Evolutionary conservation across 2,329 filamentous ascomycete species (phyloP).

Genomic region (Fusarium cicatricum): DNA sequence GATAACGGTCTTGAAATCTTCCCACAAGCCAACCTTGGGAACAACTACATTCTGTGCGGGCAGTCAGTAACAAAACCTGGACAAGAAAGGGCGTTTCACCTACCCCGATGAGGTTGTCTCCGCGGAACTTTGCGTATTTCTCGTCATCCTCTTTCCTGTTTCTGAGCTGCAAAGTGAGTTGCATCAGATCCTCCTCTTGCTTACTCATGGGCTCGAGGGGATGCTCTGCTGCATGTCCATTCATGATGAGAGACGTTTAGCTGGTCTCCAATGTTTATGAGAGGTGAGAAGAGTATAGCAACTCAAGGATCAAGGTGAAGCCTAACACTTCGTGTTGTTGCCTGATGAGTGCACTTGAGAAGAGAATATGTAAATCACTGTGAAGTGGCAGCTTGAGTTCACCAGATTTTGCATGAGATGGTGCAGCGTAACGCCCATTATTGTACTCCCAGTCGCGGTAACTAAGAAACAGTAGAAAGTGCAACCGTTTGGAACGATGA

Average conservation of each 20-base stretch:
- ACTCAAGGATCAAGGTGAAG: too few relatives aligned
- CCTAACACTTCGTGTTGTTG: too few relatives aligned
- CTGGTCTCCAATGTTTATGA: too few relatives aligned
- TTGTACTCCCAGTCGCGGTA: too few relatives aligned
- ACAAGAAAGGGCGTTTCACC: background rate
- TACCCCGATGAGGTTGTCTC: constrained; percentile 14
- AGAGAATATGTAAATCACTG: background rate
- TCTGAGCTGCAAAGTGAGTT: constrained; percentile 10
- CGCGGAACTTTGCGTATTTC: constrained; percentile 14
- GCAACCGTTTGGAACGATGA: background rate
- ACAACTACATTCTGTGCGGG: background rate
- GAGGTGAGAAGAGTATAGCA: too few relatives aligned
- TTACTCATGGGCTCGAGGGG: background rate
- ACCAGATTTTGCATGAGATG: background rate
- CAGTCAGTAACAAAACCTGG: background rate
- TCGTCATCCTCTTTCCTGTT: constrained; percentile 11
- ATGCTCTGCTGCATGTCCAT: background rate
- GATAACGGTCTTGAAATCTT: background rate
- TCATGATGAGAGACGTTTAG: too few relatives aligned
- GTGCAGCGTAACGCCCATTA: constrained; percentile 3
- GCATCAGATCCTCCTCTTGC: constrained; percentile 9
- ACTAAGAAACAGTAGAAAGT: too few relatives aligned
- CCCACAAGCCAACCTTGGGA: background rate
- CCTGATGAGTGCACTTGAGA: background rate
- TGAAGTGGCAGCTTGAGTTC: background rate